Base-by-base conservation (phyloP, 257 asterid species). In the Solanum verrucosum region DNA sequence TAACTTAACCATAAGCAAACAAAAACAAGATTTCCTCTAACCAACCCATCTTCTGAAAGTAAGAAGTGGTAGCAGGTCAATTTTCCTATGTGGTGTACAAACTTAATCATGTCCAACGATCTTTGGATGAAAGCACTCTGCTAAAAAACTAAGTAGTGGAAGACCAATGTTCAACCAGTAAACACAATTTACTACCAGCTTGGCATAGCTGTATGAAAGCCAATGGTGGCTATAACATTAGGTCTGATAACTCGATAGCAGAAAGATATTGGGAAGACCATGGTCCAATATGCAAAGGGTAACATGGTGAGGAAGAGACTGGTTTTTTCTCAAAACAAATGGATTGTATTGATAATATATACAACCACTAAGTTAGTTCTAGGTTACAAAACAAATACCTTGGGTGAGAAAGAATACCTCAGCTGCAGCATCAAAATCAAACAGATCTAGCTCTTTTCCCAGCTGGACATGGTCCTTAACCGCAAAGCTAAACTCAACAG, bases 361-460 rank as follows among this genome's bases (percentile, higher is more conserved):
- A 78, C 37, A 78, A 63, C 31, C 3, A 35, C 65, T 27, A 42
- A 78, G 38, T 42, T 77, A 42, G 38, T 78, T 42, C 63, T 42
- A 42, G 84, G 84, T 25, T 78, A 42, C 21, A 15, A 78, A 87
- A 67, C 81, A 72, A 88, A 89, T 87, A 90, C 90, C 89, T 90
- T 87, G 77, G 86, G 79, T 59, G 74, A 84, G 91, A 91, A 89
- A 89, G 87, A 82, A 87, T 95, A 97, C 99, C 99, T 96, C 98
- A 60, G 99, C 94, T 88, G 99, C 99, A 68, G 99, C 95, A 91
- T 97, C 99, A 60, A 97, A 97, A 90, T 96, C 98, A 72, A 97
- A 90, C 85, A 97, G 88, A 87, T 94, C 96, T 84, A 97, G 91
- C 87, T 96, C 98, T 90, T 96, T 96, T 42, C 99, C 99, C 14